phyloP scores from a whole-genome alignment of 2,329 filamentous ascomycete species.

The Scopulariopsis brevicaulis region DNA sequence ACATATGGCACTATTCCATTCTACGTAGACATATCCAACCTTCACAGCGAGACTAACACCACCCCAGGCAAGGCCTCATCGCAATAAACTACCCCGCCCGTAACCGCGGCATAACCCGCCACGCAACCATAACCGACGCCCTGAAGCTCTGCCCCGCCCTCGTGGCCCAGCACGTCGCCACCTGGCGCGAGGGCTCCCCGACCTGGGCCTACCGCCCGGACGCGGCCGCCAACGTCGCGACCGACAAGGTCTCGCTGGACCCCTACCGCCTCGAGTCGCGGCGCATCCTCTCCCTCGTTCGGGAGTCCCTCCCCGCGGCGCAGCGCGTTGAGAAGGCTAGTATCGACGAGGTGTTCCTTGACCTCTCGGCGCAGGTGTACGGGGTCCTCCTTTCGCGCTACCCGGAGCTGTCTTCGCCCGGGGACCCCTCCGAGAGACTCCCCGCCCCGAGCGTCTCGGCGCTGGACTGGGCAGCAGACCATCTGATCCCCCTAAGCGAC shows the following conservation, averaged over 20 bases:
- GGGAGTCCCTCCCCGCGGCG: conserved; percentile 57
- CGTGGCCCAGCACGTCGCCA: conserved; percentile 85
- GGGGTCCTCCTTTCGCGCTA: conserved; percentile 63
- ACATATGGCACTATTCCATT: too few relatives aligned
- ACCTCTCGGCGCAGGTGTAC: conserved; percentile 78
- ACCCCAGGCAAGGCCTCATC: conserved; percentile 70
- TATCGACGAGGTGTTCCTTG: conserved; percentile 92
- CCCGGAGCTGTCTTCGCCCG: conserved; percentile 54
- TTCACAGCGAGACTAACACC: conserved; percentile 8
- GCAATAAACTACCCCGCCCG: conserved; percentile 93
- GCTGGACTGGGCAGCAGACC: conserved; percentile 75
- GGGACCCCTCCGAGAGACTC: conserved; percentile 59
- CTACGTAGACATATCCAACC: not conserved
- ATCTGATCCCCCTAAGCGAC: conserved; percentile 66
- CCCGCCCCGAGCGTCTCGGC: conserved; percentile 59
- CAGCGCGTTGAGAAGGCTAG: conserved; percentile 85
- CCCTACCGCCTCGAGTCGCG: conserved; percentile 80
- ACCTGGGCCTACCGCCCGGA: conserved; percentile 87
- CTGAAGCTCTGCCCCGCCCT: conserved; percentile 77
- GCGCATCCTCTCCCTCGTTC: conserved; percentile 69
- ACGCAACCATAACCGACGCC: conserved; percentile 71
- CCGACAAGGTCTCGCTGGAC: conserved; percentile 89
- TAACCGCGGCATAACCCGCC: conserved; percentile 64
- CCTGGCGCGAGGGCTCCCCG: conserved; percentile 84
- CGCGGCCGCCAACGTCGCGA: conserved; percentile 66